phyloP scores from a whole-genome alignment of 306 rosid species.

The Rubus idaeus region DNA sequence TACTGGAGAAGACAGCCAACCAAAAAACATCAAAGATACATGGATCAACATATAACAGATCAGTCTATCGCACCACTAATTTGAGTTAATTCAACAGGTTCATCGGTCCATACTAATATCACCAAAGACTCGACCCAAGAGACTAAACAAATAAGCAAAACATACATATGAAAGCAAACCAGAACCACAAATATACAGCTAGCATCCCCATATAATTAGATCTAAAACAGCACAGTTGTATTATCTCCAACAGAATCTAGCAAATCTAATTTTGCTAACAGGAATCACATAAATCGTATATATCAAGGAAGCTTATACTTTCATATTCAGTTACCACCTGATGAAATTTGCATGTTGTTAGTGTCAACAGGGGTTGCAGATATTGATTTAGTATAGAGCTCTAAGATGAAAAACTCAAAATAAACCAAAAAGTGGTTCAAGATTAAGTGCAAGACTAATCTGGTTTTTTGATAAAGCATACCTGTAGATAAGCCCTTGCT shows the following conservation, averaged over 20 bases:
- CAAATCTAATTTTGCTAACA: background rate
- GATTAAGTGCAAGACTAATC: background rate
- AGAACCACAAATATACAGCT: background rate
- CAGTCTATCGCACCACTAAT: background rate
- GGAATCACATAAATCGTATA: no score
- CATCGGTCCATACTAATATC: background rate
- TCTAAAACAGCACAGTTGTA: background rate
- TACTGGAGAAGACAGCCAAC: background rate
- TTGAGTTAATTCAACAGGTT: background rate
- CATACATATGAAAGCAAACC: background rate
- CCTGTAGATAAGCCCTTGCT: constrained; percentile 83
- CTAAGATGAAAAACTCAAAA: background rate
- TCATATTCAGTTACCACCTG: background rate
- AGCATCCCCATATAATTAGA: background rate
- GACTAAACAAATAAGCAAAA: background rate
- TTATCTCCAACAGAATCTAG: background rate
- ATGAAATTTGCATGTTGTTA: background rate
- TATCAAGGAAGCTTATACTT: background rate
- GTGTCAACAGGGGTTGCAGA: background rate
- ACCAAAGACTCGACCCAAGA: background rate
- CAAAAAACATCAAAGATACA: background rate
- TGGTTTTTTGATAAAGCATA: constrained; percentile 23
- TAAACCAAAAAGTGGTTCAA: background rate
- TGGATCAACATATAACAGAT: background rate
- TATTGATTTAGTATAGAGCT: background rate